Evolutionary conservation across 805 yeast genomes (phyloP).

Genomic region (Citeromyces matritensis): DNA sequence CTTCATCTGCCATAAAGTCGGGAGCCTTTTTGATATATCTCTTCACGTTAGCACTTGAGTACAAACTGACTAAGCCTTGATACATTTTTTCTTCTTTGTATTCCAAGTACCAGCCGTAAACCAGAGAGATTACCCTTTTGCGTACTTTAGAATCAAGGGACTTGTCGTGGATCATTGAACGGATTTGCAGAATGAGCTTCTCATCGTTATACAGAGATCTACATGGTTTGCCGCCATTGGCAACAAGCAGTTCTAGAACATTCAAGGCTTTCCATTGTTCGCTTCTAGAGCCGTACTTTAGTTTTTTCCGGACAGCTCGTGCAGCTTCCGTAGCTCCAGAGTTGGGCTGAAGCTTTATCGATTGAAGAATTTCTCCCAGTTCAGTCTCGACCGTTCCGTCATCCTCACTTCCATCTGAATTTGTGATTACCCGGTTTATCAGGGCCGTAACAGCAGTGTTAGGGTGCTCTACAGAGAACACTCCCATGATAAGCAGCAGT

Average conservation of each 20-base stretch:
- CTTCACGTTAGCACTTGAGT: slow-evolving; percentile 23
- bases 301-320: slow-evolving; percentile 72
- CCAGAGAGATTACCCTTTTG: slow-evolving; percentile 30
- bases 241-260: slow-evolving; percentile 41
- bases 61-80: slow-evolving; percentile 29
- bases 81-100: slow-evolving; percentile 33
- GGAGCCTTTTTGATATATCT: slow-evolving; percentile 10
- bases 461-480: slow-evolving; percentile 44
- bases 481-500: slow-evolving; percentile 30
- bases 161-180: slow-evolving; percentile 23
- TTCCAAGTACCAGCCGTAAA: slow-evolving; percentile 54
- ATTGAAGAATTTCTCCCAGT: slow-evolving; percentile 42
- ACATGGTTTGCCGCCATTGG: slow-evolving; percentile 31
- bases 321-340: slow-evolving; percentile 66
- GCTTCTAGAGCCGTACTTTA: slow-evolving; percentile 64
- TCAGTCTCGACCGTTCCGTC: slow-evolving; percentile 24
- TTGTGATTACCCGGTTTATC: slow-evolving; percentile 31
- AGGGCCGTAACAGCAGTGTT: slow-evolving; percentile 57
- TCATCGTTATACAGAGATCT: slow-evolving; percentile 48
- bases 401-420: slow-evolving; percentile 24
- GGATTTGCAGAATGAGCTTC: slow-evolving; percentile 49
- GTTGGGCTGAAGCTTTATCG: slow-evolving; percentile 21
- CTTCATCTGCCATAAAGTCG: slow-evolving; percentile 36
- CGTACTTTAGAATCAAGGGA: slow-evolving; percentile 25
- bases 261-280: slow-evolving; percentile 56